Evolutionary conservation across 345 rosid genomes (phyloP).

Genomic region (Nephelium lappaceum): DNA sequence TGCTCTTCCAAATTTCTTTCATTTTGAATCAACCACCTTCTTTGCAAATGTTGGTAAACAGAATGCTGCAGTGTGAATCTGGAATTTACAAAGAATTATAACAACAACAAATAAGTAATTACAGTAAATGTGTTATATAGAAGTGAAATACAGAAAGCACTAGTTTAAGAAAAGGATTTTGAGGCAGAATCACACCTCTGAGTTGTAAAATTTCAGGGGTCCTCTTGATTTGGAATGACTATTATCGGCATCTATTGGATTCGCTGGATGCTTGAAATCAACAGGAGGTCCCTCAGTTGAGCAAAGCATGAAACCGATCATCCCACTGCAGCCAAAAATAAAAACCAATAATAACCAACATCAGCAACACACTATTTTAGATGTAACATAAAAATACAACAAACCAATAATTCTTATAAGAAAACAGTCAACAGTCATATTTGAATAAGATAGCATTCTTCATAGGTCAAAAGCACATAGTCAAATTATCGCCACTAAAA

Average conservation of each 20-base stretch:
- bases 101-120: neutral
- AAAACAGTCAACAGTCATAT: neutral
- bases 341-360: neutral
- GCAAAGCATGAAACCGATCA: conserved; percentile 98
- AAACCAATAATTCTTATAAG: neutral
- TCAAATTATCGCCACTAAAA: neutral
- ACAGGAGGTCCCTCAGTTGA: conserved; percentile 88
- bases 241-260: conserved; percentile 55
- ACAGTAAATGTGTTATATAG: neutral
- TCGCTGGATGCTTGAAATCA: conserved; percentile 87
- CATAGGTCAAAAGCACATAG: neutral
- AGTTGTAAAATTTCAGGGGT: conserved; percentile 79
- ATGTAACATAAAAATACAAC: neutral
- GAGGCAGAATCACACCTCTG: conserved; percentile 51
- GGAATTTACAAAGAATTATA: conserved; percentile 16
- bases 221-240: conserved; percentile 39
- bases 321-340: conserved; percentile 60
- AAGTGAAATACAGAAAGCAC: neutral
- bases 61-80: conserved; percentile 95
- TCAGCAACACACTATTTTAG: conserved; percentile 7
- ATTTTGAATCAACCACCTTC: conserved; percentile 72
- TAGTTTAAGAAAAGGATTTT: neutral
- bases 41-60: conserved; percentile 92
- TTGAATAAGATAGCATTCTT: neutral
- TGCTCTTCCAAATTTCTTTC: conserved; percentile 25